A percentile compares a stretch with the other conserved stretches of the same genome.
Conservation (phyloP, 345 rosid species). For the Toxicodendron radicans region DNA sequence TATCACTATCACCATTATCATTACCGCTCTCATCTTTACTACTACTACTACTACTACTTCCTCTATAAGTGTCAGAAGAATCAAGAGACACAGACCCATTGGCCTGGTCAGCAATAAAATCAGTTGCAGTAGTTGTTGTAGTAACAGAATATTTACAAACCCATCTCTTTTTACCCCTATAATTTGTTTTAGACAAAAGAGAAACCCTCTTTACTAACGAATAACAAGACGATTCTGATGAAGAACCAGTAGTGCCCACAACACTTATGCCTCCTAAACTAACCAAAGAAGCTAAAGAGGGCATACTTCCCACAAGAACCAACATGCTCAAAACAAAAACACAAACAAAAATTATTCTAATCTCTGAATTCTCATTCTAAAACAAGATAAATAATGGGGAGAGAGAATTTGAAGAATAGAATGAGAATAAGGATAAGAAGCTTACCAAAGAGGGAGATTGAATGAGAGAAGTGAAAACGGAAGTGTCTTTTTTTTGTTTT, state of each 20-base stretch:
- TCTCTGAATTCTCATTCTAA: slow-evolving; percentile 15
- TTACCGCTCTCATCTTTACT: slow-evolving; percentile 20
- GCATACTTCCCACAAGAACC: slow-evolving; percentile 77
- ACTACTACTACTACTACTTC: slow-evolving; percentile 18
- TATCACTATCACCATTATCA: slow-evolving; percentile 39
- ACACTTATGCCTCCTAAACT: slow-evolving; percentile 52
- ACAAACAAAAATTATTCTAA: slow-evolving; percentile 8
- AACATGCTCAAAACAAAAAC: slow-evolving; percentile 34
- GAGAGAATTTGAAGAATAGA: too few species aligned
- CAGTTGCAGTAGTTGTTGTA: slow-evolving; percentile 54
- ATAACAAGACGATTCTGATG: slow-evolving; percentile 43
- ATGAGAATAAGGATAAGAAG: too few species aligned
- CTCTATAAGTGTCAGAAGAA: slow-evolving; percentile 48
- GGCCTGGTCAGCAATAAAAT: slow-evolving; percentile 68
- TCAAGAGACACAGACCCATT: slow-evolving; percentile 48
- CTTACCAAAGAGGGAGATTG: too few species aligned
- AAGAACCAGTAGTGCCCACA: slow-evolving; percentile 30
- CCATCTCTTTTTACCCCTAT: slow-evolving; percentile 58
- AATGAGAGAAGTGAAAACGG: too few species aligned
- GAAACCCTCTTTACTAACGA: slow-evolving; percentile 67
- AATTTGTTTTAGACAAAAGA: slow-evolving; percentile 43
- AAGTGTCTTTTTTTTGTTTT: too few species aligned
- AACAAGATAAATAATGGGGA: too few species aligned
- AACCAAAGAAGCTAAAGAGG: slow-evolving; percentile 68
- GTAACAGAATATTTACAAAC: slow-evolving; percentile 81